phyloP scores from a whole-genome alignment of 192 early-diverging fungal genomes.

The Entomortierella chlamydospora region DNA sequence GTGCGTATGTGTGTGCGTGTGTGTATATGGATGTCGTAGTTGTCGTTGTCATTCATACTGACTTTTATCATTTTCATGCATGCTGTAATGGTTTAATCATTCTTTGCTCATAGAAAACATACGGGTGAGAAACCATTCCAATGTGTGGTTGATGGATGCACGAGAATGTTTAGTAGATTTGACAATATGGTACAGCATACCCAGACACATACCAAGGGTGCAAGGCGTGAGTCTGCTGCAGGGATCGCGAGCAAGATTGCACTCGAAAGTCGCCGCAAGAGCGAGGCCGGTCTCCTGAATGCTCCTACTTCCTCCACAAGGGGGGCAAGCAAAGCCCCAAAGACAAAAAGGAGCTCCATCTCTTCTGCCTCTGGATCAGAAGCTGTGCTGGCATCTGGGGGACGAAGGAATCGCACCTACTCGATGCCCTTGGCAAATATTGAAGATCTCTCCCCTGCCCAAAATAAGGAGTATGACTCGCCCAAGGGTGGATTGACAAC shows the following conservation, averaged over 20 bases:
- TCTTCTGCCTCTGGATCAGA: conserved; percentile 21
- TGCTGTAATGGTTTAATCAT: no score
- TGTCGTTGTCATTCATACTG: conserved; percentile 10
- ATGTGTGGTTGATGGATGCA: conserved; percentile 74
- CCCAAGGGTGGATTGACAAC: no score
- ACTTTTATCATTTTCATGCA: neutral
- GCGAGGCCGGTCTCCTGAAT: conserved; percentile 30
- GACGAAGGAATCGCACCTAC: conserved; percentile 23
- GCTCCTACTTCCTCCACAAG: neutral
- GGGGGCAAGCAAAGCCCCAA: conserved; percentile 3
- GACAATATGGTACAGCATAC: conserved; percentile 89
- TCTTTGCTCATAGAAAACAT: conserved; percentile 34
- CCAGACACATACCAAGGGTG: conserved; percentile 69
- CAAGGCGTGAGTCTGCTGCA: conserved; percentile 36
- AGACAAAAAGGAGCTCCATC: conserved; percentile 22
- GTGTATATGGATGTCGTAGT: no score
- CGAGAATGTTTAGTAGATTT: conserved; percentile 78
- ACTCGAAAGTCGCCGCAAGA: conserved; percentile 34
- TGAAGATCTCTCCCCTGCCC: neutral
- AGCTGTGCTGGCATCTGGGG: neutral
- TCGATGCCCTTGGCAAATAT: conserved; percentile 19
- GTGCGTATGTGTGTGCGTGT: no score
- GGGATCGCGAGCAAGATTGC: conserved; percentile 45
- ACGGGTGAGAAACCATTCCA: conserved; percentile 77
- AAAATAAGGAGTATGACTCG: neutral